phyloP scores from a whole-genome alignment of 495 filamentous ascomycete species.

The Aspergillus funiculosus region DNA sequence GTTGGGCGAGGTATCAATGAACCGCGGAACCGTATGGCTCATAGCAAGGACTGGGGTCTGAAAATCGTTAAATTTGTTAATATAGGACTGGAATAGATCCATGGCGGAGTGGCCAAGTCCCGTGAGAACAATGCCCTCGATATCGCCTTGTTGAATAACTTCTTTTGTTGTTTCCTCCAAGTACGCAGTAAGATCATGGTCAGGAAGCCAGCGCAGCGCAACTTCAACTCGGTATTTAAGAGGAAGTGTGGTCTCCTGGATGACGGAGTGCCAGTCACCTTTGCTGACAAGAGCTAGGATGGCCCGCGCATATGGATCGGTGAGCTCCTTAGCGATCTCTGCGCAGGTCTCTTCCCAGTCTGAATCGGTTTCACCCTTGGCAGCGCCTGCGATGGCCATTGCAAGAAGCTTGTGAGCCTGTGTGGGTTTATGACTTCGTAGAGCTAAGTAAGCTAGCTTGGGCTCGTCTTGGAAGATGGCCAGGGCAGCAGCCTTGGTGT shows the following conservation, averaged over 20 bases:
- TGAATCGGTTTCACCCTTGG: constrained; percentile 48
- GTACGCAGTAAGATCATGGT: constrained; percentile 70
- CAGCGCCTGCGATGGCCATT: constrained; percentile 50
- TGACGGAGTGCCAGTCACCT: constrained; percentile 78
- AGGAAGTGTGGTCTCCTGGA: constrained; percentile 75
- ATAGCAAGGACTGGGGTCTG: constrained; percentile 86
- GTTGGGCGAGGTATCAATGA: constrained; percentile 57
- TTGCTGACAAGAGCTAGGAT: constrained; percentile 89
- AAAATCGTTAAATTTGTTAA: constrained; percentile 77
- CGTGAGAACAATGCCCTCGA: constrained; percentile 83
- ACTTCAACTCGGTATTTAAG: constrained; percentile 80
- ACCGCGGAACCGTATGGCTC: constrained; percentile 72
- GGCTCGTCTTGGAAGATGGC: constrained; percentile 69
- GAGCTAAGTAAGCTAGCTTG: constrained; percentile 44
- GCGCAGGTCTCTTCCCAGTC: constrained; percentile 52
- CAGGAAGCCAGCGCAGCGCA: constrained; percentile 75
- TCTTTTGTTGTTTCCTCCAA: constrained; percentile 55
- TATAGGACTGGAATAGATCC: constrained; percentile 81
- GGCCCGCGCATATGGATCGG: constrained; percentile 82
- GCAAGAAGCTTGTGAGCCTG: constrained; percentile 48
- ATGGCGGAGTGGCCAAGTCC: constrained; percentile 74
- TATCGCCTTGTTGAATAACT: constrained; percentile 67
- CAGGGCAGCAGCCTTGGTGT: constrained; percentile 75
- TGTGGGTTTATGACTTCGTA: constrained; percentile 39
- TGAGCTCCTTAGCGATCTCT: constrained; percentile 59